phyloP scores from a whole-genome alignment of 2,329 filamentous ascomycete genomes.

The Sclerotiophoma versabilis region DNA sequence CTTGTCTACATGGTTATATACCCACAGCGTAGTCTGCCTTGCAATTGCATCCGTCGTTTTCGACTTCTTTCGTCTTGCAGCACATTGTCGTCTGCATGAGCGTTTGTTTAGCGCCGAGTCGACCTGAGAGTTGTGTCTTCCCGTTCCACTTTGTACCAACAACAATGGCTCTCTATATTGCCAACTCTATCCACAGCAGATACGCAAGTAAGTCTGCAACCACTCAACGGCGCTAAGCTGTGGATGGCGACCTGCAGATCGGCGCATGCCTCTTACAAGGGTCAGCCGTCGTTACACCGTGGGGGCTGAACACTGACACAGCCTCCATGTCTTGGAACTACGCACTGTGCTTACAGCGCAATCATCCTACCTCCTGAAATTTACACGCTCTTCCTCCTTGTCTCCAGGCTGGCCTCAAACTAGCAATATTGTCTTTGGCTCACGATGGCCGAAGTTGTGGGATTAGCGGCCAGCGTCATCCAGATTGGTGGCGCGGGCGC shows the following conservation, averaged over 20 bases:
- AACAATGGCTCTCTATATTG: background rate
- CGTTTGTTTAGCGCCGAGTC: no score
- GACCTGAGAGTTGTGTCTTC: background rate
- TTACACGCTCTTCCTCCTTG: background rate
- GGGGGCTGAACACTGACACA: background rate
- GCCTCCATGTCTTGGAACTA: background rate
- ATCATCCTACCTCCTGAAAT: background rate
- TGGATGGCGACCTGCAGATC: background rate
- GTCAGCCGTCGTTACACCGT: background rate
- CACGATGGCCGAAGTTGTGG: conserved; percentile 34
- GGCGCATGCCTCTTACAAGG: background rate
- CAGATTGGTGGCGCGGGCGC: conserved; percentile 34
- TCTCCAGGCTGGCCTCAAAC: background rate
- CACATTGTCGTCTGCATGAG: no score
- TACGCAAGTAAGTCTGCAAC: background rate
- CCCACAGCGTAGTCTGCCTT: conserved; percentile 21
- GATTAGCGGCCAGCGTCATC: conserved; percentile 35
- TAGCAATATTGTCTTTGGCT: background rate
- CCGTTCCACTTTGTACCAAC: background rate
- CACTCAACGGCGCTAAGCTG: background rate
- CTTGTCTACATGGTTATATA: conserved; percentile 24
- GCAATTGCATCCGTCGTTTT: conserved; percentile 8
- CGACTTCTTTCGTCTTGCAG: background rate
- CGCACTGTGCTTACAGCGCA: background rate
- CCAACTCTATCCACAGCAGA: background rate